Conservation (phyloP, 495 filamentous ascomycete species). For the Penicilliopsis zonata region DNA sequence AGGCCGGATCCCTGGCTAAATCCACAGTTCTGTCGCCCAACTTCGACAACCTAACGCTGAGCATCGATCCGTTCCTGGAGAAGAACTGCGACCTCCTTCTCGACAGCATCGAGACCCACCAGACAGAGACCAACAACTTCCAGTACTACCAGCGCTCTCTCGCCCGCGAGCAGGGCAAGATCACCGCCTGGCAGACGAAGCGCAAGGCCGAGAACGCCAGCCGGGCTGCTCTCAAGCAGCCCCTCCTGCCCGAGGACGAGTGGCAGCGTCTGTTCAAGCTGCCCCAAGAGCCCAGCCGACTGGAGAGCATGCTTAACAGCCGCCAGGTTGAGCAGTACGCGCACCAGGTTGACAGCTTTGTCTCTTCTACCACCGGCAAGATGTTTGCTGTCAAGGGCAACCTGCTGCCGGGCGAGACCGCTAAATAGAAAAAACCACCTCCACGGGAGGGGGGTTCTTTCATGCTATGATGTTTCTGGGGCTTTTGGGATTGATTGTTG, state of each 20-base stretch:
- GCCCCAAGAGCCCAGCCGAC: slow-evolving; percentile 78
- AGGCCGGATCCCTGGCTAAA: slow-evolving; percentile 33
- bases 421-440: too few species aligned
- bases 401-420: slow-evolving; percentile 36
- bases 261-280: slow-evolving; percentile 98
- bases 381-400: slow-evolving; percentile 94
- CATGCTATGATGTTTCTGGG: slow-evolving; percentile 12
- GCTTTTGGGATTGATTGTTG: slow-evolving; percentile 26
- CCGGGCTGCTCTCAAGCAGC: slow-evolving; percentile 75
- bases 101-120: slow-evolving; percentile 92
- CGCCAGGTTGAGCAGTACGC: slow-evolving; percentile 97
- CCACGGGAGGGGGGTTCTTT: slow-evolving; percentile 7
- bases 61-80: slow-evolving; percentile 96
- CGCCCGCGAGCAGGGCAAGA: slow-evolving; percentile 92
- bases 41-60: slow-evolving; percentile 77
- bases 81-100: slow-evolving; percentile 93
- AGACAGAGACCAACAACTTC: slow-evolving; percentile 97
- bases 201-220: slow-evolving; percentile 87
- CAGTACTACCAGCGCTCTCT: slow-evolving; percentile 96
- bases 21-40: slow-evolving; percentile 67
- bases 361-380: slow-evolving; percentile 79
- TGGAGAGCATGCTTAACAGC: slow-evolving; percentile 87
- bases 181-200: slow-evolving; percentile 90
- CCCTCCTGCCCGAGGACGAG: slow-evolving; percentile 85
- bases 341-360: slow-evolving; percentile 94